phyloP scores from a whole-genome alignment of 306 rosid genomes.

The Clitoria ternatea region DNA sequence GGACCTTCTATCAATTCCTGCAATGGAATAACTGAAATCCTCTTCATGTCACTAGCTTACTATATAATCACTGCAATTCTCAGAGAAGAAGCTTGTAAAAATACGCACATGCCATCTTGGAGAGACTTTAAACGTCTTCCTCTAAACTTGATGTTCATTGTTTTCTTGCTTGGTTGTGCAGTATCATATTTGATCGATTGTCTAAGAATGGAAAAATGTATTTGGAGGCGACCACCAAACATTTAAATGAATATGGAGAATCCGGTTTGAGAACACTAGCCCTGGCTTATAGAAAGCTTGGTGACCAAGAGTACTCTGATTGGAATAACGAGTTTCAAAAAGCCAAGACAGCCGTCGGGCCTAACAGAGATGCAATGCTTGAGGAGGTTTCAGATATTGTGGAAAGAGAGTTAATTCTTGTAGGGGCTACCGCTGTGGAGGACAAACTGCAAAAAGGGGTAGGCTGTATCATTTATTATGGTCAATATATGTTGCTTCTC shows the following conservation, averaged over 20 bases:
- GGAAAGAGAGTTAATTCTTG: conserved; percentile 80
- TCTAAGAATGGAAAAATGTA: conserved; percentile 73
- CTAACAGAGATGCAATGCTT: conserved; percentile 78
- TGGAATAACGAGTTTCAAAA: conserved; percentile 85
- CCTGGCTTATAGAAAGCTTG: conserved; percentile 75
- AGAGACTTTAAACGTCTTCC: neutral
- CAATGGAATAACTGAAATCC: neutral
- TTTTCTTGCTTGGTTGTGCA: conserved; percentile 38
- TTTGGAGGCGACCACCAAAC: conserved; percentile 67
- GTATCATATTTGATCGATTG: conserved; percentile 85
- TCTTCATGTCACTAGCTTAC: conserved; percentile 5
- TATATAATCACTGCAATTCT: neutral
- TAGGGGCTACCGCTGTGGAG: conserved; percentile 98
- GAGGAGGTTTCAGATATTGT: conserved; percentile 66
- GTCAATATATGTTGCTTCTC: conserved; percentile 10
- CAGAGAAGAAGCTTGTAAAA: conserved; percentile 13
- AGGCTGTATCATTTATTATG: conserved; percentile 11
- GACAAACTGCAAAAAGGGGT: conserved; percentile 99
- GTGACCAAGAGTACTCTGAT: conserved; percentile 66
- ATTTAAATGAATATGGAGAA: conserved; percentile 94
- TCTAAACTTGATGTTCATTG: conserved; percentile 18
- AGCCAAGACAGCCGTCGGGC: conserved; percentile 79
- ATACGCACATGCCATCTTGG: neutral
- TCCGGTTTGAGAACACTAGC: conserved; percentile 91
- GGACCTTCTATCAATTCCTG: conserved; percentile 16